Base-by-base conservation (phyloP, 1,284 basidiomycete species). In the Ustilago hordei region DNA sequence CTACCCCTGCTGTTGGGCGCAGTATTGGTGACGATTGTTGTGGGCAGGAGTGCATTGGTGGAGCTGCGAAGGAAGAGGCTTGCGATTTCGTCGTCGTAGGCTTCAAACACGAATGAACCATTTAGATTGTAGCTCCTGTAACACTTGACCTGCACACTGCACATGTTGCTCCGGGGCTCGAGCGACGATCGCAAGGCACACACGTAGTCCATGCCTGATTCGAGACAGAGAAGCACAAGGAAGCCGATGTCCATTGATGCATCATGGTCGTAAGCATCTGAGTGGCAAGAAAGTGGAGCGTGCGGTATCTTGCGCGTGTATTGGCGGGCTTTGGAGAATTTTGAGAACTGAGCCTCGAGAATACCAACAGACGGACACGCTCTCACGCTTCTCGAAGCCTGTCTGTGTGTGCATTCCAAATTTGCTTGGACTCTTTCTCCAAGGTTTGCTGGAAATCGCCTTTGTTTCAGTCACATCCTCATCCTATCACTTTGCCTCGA, bases 31-130 rank as follows among this genome's bases (percentile, higher is more conserved):
- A 79, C 79, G 31, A 57, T 81, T 31, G 58, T 83, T 32, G 68
- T 78, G 0, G 81, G 81, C 4, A 70, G 75, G 36, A 66, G 55
- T 13, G 80, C 81, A 12, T 53, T 83, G 32, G 65, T 59, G 2
- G 79, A 82, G 48, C 57, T 82, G 43, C 63, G 75, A 23, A 72
- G 56, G 67, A 74, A 66, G 55, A 48, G 79, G 4, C 39, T 79
- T 2, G 65, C 67, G 6, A 63, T 75, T 13, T 67, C 61, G 23
- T 64, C 52, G 54, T 70, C 48, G 23, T 28, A 28, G 23, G 23
- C 23, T 28, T 28, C 23, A 28, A 28, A 28, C 3, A 28, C 23
- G 23, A 28, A 28, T 28, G 23, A 28, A 28, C 23, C 23, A 28
- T 28, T 28, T 28, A 28, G 23, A 28, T 28, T 28, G 23, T 28